Evolutionary conservation across 202 grass and related monocot species (phyloP), one percentile per base, ranked within the genome.

Genomic region (Schoenoplectus tabernaemontani): DNA sequence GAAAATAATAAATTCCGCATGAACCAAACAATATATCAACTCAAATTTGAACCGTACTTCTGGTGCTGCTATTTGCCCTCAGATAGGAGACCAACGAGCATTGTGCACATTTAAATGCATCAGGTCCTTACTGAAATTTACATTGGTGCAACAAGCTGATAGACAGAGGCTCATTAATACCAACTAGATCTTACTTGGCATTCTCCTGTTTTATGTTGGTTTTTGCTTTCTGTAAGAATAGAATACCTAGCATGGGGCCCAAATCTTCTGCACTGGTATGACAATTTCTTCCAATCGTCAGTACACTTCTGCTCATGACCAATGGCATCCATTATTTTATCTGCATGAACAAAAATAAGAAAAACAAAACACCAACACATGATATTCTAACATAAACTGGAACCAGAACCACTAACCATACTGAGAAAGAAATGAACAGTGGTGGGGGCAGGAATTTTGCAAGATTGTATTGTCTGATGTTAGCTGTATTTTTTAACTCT

Each of bases 201-300:
- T 67, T 67, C 9, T 42, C 74, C 59, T 20, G 16, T 26, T 78
- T 78, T 59, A 78, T 78, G 7, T 38, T 38, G 50, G 8, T 33
- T 5, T 57, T 57, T 37, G 28, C 13, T 23, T 37, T 58, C 50
- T 5, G 4, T 34, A 30, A 20, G 46, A 76, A 42, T 39, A 50
- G 32, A 50, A 22, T 64, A 93, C 94, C 89, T 97, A 64, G 78
- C 67, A 54, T 91, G 91, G 44, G 74, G 78, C 64, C 91, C 94
- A 88, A 97, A 87, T 90, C 41, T 93, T 13, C 76, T 81, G 63
- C 87, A 92, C 53, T 97, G 94, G 84, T 89, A 86, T 44, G 80
- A 86, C 74, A 97, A 85, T 84, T 81, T 84, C 63, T 83, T 83
- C 65, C 82, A 78, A 8, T 81, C 73, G 20, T 57, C 76, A 80